Evolutionary conservation across 768 basidiomycete genomes (phyloP), one percentile per base, ranked within the genome.

Genomic region (Russula brevipes): DNA sequence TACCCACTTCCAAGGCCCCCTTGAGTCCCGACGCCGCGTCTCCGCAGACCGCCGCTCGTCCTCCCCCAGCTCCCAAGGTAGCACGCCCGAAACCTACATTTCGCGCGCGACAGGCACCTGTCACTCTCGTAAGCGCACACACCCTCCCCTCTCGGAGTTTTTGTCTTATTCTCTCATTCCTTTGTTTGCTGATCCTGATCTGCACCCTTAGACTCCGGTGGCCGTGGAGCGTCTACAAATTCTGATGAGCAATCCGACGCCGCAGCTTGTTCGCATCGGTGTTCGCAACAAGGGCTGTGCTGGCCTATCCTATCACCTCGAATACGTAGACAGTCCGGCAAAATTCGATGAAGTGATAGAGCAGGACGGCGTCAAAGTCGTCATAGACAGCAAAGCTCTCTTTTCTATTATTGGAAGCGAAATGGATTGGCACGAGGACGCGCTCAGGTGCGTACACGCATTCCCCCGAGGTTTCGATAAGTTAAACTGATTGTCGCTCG

Each of bases 271-370:
- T 63, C 88, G 96, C 4, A 91, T 99, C 60, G 94, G 94, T 46
- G 94, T 99, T 58, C 86, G 90, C 68, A 96, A 97, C 79, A 96
- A 98, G 77, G 97, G 97, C 35, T 99, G 97, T 75, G 97, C 97
- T 0, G 97, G 88, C 1, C 82, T 89, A 71, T 80, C 85, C 47
- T 95, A 95, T 75, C 91, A 98, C 72, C 81, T 98, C 54, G 97
- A 98, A 69, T 99, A 98, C 74, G 94, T 98, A 59, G 92, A 94
- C 46, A 78, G 85, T 70, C 86, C 92, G 1, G 91, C 83, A 5
- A 89, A 87, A 74, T 98, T 98, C 69, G 97, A 99, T 76, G 97
- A 98, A 72, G 83, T 98, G 17, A 94, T 98, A 24, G 86, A 93
- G 73, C 97, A 98, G 76, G 94, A 98, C 67, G 96, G 90, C 2